phyloP scores from a whole-genome alignment of 2,329 filamentous ascomycete genomes.

The Colletotrichum australisinense region DNA sequence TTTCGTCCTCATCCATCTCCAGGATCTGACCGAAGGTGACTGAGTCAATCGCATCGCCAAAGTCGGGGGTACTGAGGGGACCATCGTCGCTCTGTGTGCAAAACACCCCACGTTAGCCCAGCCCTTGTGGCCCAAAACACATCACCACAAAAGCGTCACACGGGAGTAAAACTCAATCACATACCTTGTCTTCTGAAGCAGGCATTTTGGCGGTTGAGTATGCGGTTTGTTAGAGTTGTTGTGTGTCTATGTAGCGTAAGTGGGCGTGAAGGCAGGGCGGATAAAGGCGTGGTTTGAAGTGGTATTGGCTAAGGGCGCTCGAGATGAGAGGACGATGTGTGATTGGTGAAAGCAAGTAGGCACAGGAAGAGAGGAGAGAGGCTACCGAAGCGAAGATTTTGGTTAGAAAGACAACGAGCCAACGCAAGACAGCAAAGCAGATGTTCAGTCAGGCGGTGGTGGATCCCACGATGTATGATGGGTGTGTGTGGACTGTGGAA shows the following conservation, averaged over 20 bases:
- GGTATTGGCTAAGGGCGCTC: conserved; percentile 13
- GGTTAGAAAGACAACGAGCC: conserved; percentile 21
- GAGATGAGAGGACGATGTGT: conserved; percentile 18
- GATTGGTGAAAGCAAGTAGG: conserved; percentile 20
- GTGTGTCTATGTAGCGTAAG: conserved; percentile 12
- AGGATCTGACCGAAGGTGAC: conserved; percentile 93
- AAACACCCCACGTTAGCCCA: conserved; percentile 23
- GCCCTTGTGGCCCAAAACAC: conserved; percentile 28
- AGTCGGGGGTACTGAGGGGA: conserved; percentile 47
- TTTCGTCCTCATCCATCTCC: conserved; percentile 95
- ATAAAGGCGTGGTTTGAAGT: conserved; percentile 12
- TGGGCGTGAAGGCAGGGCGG: conserved; percentile 13
- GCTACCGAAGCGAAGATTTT: conserved; percentile 27
- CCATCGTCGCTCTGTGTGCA: conserved; percentile 38
- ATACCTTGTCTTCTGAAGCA: conserved; percentile 46
- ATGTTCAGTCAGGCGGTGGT: conserved; percentile 22
- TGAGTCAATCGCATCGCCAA: conserved; percentile 82
- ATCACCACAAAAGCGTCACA: conserved; percentile 40
- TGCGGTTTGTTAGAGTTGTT: conserved; percentile 5
- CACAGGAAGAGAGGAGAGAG: conserved; percentile 19
- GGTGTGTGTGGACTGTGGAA: conserved; percentile 20
- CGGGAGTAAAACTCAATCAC: conserved; percentile 35
- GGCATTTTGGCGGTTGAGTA: conserved; percentile 31
- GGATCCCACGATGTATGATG: conserved; percentile 31
- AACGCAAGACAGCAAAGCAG: conserved; percentile 6